Evolutionary conservation across 202 grass and related monocot genomes (phyloP).

Genomic region (Brachypodium distachyon): DNA sequence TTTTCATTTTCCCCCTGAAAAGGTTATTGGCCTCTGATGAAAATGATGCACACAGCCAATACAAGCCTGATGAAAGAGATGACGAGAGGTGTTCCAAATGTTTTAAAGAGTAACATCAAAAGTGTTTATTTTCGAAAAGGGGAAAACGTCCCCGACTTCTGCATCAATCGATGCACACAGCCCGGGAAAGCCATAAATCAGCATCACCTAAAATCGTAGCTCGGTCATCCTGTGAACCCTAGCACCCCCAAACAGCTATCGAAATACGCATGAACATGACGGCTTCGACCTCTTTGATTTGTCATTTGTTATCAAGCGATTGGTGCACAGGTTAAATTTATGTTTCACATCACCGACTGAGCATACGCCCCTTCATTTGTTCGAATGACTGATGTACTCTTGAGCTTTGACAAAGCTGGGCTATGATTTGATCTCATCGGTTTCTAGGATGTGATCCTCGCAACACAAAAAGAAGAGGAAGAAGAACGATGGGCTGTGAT

Average conservation of each 20-base stretch:
- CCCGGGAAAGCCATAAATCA: no score
- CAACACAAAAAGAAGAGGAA: background rate
- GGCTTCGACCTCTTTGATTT: background rate
- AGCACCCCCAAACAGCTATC: background rate
- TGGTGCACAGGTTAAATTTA: background rate
- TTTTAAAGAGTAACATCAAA: no score
- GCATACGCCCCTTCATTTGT: background rate
- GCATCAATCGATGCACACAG: no score
- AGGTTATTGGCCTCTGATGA: no score
- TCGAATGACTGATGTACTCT: background rate
- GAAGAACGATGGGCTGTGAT: background rate
- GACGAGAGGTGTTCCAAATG: no score
- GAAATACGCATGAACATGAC: background rate
- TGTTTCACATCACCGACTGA: background rate
- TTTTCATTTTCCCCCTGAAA: no score
- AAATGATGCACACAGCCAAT: no score
- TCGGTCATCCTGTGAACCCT: background rate
- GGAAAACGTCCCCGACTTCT: no score
- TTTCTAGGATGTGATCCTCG: background rate
- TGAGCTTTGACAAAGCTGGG: background rate
- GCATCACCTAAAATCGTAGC: no score
- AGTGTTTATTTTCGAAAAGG: no score
- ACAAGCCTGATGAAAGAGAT: no score
- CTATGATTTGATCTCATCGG: background rate
- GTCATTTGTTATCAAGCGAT: background rate